Percentiles rank a stretch among this genome's conserved stretches.
Evolutionary conservation across 202 grass and related monocot genomes (phyloP).

Genomic region (Carex sylvatica): DNA sequence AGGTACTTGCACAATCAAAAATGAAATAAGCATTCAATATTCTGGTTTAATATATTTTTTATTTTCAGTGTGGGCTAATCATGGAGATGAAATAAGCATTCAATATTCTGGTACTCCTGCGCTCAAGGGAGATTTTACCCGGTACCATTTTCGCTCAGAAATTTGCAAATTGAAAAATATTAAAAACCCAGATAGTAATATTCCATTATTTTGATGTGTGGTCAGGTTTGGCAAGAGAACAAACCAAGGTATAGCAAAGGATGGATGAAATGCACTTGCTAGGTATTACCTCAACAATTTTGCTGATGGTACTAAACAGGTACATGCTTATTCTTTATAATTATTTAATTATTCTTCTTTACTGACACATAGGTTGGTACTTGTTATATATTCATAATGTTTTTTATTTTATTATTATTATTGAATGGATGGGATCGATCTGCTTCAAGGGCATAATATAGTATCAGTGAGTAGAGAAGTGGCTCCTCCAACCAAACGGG

Average conservation of each 20-base stretch:
- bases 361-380: neutral
- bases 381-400: neutral
- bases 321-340: conserved; percentile 34
- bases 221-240: conserved; percentile 75
- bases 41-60: conserved; percentile 4
- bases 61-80: conserved; percentile 91
- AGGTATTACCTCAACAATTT: conserved; percentile 98
- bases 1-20: conserved; percentile 44
- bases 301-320: conserved; percentile 89
- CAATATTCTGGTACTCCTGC: conserved; percentile 99
- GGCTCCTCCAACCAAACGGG: conserved; percentile 46
- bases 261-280: conserved; percentile 68
- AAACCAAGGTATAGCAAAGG: conserved; percentile 67
- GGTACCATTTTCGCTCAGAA: conserved; percentile 37
- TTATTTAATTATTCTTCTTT: conserved; percentile 14
- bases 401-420: neutral
- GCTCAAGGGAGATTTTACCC: conserved; percentile 93
- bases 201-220: conserved; percentile 20
- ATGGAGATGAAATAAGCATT: conserved; percentile 96
- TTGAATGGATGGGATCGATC: conserved; percentile 81
- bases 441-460: conserved; percentile 84
- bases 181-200: neutral
- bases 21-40: neutral
- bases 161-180: conserved; percentile 4
- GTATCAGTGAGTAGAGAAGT: conserved; percentile 78